Percentiles rank a stretch among this genome's conserved stretches.
Evolutionary conservation across 1,284 basidiomycete species (phyloP).

Genomic region (Cutaneotrichosporon spelunceum): DNA sequence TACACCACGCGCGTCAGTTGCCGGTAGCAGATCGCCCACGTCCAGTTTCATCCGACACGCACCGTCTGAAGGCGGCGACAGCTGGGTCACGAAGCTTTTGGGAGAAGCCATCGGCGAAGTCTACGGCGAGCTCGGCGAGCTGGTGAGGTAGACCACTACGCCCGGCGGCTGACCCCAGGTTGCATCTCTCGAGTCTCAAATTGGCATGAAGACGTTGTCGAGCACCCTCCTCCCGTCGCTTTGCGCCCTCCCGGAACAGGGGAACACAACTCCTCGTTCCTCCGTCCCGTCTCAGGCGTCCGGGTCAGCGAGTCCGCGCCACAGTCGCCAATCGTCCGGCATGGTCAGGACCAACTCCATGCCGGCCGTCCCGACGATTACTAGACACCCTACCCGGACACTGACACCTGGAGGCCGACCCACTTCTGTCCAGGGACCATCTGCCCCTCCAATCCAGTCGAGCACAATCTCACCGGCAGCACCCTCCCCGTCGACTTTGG

Average conservation of each 20-base stretch:
- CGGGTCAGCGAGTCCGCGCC: not conserved
- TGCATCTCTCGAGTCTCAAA: conserved; percentile 47
- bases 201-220: conserved; percentile 49
- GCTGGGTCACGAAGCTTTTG: conserved; percentile 75
- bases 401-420: conserved; percentile 46
- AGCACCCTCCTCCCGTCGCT: conserved; percentile 48
- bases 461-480: conserved; percentile 43
- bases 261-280: not conserved
- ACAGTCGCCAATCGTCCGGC: not conserved
- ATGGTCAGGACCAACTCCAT: conserved; percentile 25
- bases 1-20: not conserved
- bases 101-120: conserved; percentile 81
- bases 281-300: conserved; percentile 11
- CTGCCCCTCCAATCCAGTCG: conserved; percentile 36
- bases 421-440: conserved; percentile 39
- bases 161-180: conserved; percentile 32
- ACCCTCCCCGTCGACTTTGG: conserved; percentile 16
- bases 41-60: conserved; percentile 26
- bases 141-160: conserved; percentile 51
- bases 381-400: conserved; percentile 21
- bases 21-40: not conserved
- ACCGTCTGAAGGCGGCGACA: conserved; percentile 33
- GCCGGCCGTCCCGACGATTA: conserved; percentile 4
- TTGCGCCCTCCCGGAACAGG: conserved; percentile 23
- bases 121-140: conserved; percentile 71